These are phyloP conservation scores for Salix arbutifolia DNA, from an alignment of 345 rosid species.

Conservation along the genomic window DNA sequence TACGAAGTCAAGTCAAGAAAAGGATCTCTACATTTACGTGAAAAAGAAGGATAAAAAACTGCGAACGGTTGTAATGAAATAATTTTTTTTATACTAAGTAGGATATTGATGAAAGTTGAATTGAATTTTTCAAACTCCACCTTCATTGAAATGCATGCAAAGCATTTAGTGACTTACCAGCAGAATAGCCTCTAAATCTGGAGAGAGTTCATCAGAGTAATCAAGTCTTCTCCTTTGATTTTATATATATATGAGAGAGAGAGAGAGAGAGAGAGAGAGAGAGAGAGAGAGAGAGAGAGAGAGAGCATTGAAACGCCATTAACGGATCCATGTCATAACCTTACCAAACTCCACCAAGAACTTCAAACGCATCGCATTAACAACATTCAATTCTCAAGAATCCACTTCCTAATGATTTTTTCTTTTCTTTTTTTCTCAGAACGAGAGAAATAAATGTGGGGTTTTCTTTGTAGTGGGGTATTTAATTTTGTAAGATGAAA, in stretches of 20 bases:
- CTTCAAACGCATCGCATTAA: conserved; percentile 19
- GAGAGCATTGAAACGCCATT: conserved; percentile 26
- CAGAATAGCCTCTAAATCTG: conserved; percentile 22
- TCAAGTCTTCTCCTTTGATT: neutral
- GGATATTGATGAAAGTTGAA: conserved; percentile 2
- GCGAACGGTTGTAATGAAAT: neutral
- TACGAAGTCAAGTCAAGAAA: neutral
- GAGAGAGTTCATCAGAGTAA: neutral
- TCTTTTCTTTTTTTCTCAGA: neutral
- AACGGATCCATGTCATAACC: conserved; percentile 25
- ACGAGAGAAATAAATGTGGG: neutral
- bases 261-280: no score
- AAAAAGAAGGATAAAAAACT: no score
- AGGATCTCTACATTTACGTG: neutral
- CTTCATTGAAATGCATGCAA: conserved; percentile 24
- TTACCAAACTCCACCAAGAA: conserved; percentile 25
- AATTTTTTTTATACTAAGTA: neutral
- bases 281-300: neutral
- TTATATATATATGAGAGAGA: no score
- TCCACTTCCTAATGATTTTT: neutral
- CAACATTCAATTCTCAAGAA: conserved; percentile 19
- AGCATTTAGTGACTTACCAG: conserved; percentile 26
- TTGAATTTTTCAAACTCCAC: conserved; percentile 25
- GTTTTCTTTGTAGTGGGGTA: neutral
- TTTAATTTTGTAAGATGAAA: neutral